Evolutionary conservation across 1,284 basidiomycete genomes (phyloP), one percentile per base, ranked within the genome.

Genomic region (Chondrostereum purpureum): DNA sequence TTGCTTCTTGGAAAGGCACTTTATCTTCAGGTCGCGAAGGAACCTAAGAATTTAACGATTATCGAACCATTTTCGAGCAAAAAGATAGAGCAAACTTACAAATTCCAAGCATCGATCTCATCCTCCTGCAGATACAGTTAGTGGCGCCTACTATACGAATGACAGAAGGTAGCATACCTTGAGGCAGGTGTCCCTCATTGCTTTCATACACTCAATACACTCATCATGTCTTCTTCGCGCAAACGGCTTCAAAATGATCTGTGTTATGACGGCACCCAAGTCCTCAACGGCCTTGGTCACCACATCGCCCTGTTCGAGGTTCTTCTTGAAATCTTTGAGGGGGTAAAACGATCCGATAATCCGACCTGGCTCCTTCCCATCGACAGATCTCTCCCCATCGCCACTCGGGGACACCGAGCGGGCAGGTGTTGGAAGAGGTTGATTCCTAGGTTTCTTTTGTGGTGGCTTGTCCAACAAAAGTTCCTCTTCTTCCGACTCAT

Each of bases 201-300:
- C 72, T 51, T 65, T 64, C 72, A 93, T 68, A 62, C 88, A 92
- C 38, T 83, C 75, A 21, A 90, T 45, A 63, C 92, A 72, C 58
- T 92, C 86, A 10, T 69, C 67, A 38, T 71, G 71, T 46, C 88
- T 72, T 53, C 79, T 70, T 35, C 64, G 67, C 27, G 84, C 76
- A 61, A 92, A 92, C 18, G 86, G 86, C 20, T 71, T 69, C 46
- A 73, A 60, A 11, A 88, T 72, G 43, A 90, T 76, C 56, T 91
- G 84, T 48, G 69, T 69, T 36, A 93, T 77, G 2, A 90, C 83
- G 13, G 61, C 69, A 10, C 71, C 78, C 22, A 93, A 61, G 62
- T 93, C 90, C 55, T 85, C 77, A 8, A 91, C 83, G 0, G 88
- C 88, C 62, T 93, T 91, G 18, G 73, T 78, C 40, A 92, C 88